phyloP scores from a whole-genome alignment of 495 filamentous ascomycete species.

The Aspergillus baeticus region DNA sequence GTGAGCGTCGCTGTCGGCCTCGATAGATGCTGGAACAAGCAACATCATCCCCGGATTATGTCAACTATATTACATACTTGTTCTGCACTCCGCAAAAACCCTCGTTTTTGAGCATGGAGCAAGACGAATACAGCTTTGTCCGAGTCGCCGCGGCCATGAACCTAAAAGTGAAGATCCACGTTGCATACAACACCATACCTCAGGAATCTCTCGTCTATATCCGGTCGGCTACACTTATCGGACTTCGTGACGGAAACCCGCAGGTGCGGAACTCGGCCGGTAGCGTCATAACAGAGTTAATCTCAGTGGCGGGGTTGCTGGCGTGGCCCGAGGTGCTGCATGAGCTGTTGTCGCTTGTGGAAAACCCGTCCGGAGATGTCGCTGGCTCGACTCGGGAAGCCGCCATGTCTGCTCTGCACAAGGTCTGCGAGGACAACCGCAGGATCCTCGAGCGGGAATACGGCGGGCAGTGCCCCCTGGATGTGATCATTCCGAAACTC shows the following conservation, averaged over 20 bases:
- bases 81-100: conserved; percentile 69
- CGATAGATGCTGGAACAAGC: conserved; percentile 90
- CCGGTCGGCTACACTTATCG: conserved; percentile 71
- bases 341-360: conserved; percentile 72
- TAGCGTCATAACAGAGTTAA: conserved; percentile 93
- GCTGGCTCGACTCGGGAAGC: conserved; percentile 79
- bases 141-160: conserved; percentile 86
- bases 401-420: conserved; percentile 86
- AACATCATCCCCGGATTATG: conserved; percentile 86
- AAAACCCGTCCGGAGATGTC: conserved; percentile 66
- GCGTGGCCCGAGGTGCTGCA: conserved; percentile 90
- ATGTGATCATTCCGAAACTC: conserved; percentile 87
- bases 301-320: conserved; percentile 78
- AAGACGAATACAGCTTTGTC: conserved; percentile 66
- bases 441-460: conserved; percentile 83
- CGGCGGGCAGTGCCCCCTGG: conserved; percentile 78
- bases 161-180: conserved; percentile 88
- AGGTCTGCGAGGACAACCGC: conserved; percentile 96
- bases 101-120: conserved; percentile 52
- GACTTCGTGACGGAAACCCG: conserved; percentile 74
- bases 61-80: conserved; percentile 93
- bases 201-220: conserved; percentile 69
- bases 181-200: conserved; percentile 68
- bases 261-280: conserved; percentile 89
- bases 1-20: conserved; percentile 7